Conservation (phyloP, 2,329 filamentous ascomycete genomes). For the Colletotrichum brevisporum region DNA sequence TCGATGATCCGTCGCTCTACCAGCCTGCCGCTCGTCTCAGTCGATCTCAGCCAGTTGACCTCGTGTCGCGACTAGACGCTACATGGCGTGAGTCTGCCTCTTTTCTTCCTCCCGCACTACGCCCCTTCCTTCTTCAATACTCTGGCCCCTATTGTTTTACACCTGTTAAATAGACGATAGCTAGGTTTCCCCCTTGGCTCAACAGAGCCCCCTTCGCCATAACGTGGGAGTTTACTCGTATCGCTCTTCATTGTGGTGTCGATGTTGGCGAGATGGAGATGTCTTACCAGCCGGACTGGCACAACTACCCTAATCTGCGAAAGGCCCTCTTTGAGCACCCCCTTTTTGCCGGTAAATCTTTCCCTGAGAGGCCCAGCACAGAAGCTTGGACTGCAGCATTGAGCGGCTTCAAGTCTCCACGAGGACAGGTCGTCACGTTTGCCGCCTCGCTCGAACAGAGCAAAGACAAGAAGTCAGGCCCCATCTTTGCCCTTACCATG, state of each 20-base stretch:
- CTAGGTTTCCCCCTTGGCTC: slow-evolving; percentile 45
- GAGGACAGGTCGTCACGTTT: slow-evolving; percentile 57
- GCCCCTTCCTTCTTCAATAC: background rate
- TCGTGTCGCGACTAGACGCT: slow-evolving; percentile 25
- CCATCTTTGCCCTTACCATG: slow-evolving; percentile 62
- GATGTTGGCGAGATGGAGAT: slow-evolving; percentile 53
- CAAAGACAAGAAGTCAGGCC: slow-evolving; percentile 45
- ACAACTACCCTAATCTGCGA: slow-evolving; percentile 61
- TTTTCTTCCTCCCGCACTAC: too few relatives aligned
- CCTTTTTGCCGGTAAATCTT: slow-evolving; percentile 57
- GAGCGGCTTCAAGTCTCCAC: slow-evolving; percentile 50
- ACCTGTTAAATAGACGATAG: slow-evolving; percentile 7
- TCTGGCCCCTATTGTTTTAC: too few relatives aligned
- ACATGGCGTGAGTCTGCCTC: slow-evolving; percentile 20
- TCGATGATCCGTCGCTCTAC: background rate
- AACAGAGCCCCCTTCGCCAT: slow-evolving; percentile 62
- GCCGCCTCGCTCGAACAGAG: slow-evolving; percentile 48
- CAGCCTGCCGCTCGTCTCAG: background rate
- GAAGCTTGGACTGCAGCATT: slow-evolving; percentile 63
- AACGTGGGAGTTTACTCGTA: slow-evolving; percentile 66
- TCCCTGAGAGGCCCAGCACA: slow-evolving; percentile 62
- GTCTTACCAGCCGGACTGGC: slow-evolving; percentile 57
- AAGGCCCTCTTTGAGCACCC: slow-evolving; percentile 54
- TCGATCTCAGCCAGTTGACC: slow-evolving; percentile 18
- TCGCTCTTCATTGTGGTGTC: slow-evolving; percentile 61